Evolutionary conservation across 768 basidiomycete species (phyloP).

Genomic region (Macrolepiota dolichaula): DNA sequence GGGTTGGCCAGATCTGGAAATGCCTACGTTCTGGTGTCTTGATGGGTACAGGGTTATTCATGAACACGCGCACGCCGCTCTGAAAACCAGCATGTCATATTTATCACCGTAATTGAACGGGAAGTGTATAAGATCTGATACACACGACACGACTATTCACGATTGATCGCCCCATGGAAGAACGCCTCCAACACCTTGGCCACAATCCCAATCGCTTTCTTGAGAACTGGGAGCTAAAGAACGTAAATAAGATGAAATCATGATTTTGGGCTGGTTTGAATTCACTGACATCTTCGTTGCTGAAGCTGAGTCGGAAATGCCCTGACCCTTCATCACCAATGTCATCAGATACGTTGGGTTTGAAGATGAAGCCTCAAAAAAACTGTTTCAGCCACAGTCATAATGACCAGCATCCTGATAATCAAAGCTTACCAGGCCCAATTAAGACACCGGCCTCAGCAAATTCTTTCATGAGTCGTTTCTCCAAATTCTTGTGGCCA

Average conservation of each 20-base stretch:
- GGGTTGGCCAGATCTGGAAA: constrained; percentile 1
- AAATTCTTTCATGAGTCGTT: constrained; percentile 56
- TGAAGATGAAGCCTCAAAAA: constrained; percentile 36
- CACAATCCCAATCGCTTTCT: constrained; percentile 46
- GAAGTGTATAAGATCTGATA: neutral
- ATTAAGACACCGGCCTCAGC: constrained; percentile 63
- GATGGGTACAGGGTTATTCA: constrained; percentile 10
- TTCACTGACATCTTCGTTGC: constrained; percentile 43
- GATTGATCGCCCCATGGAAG: constrained; percentile 3
- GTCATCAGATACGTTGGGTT: constrained; percentile 24
- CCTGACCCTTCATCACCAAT: constrained; percentile 29
- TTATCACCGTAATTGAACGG: neutral
- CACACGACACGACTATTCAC: neutral
- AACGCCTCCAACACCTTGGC: constrained; percentile 41
- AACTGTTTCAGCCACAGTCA: neutral
- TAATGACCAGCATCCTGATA: neutral
- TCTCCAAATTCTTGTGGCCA: constrained; percentile 44
- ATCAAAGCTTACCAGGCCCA: constrained; percentile 48
- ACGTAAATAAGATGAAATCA: neutral
- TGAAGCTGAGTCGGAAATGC: constrained; percentile 59
- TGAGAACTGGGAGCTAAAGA: constrained; percentile 33
- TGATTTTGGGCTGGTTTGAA: neutral
- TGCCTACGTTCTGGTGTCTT: neutral
- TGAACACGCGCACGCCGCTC: constrained; percentile 3
- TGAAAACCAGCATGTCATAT: neutral